These are phyloP conservation scores for Paecilomyces dactylethromorphus DNA, from an alignment of 2,329 filamentous ascomycete genomes.

Conservation along the genomic window DNA sequence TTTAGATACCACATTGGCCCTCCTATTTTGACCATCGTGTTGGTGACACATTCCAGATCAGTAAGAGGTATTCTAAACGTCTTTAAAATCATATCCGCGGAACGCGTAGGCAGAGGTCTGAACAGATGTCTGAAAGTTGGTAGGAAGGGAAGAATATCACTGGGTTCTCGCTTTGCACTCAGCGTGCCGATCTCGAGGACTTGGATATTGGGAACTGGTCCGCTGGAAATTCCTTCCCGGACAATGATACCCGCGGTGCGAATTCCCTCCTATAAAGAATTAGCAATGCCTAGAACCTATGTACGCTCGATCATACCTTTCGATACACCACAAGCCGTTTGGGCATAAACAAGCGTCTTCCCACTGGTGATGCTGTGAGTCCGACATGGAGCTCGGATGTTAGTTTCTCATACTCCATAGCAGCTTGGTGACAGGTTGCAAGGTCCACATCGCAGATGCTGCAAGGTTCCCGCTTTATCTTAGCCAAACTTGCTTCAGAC, in stretches of 20 bases:
- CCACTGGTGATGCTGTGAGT: constrained; percentile 72
- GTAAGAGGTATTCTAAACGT: constrained; percentile 63
- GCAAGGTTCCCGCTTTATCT: constrained; percentile 81
- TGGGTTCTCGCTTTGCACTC: constrained; percentile 64
- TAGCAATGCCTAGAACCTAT: constrained; percentile 8
- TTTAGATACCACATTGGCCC: constrained; percentile 43
- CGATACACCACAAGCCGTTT: constrained; percentile 79
- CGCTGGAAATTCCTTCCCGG: constrained; percentile 63
- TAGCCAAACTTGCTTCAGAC: constrained; percentile 84
- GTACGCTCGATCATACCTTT: constrained; percentile 34
- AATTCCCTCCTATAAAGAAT: constrained; percentile 58
- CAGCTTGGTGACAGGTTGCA: constrained; percentile 72
- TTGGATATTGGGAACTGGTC: constrained; percentile 62
- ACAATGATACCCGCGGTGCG: constrained; percentile 76
- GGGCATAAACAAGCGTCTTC: constrained; percentile 68
- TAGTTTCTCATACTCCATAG: constrained; percentile 72
- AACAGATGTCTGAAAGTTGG: constrained; percentile 63
- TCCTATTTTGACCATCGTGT: constrained; percentile 52
- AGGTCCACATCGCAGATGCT: constrained; percentile 73
- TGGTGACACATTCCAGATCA: constrained; percentile 80
- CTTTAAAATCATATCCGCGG: constrained; percentile 62
- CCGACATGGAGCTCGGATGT: constrained; percentile 73
- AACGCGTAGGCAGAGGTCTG: constrained; percentile 58
- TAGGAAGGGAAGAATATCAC: constrained; percentile 82
- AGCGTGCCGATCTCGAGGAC: constrained; percentile 70